Evolutionary conservation across 2,329 filamentous ascomycete genomes (phyloP).

Genomic region (Colletotrichum brevisporum): DNA sequence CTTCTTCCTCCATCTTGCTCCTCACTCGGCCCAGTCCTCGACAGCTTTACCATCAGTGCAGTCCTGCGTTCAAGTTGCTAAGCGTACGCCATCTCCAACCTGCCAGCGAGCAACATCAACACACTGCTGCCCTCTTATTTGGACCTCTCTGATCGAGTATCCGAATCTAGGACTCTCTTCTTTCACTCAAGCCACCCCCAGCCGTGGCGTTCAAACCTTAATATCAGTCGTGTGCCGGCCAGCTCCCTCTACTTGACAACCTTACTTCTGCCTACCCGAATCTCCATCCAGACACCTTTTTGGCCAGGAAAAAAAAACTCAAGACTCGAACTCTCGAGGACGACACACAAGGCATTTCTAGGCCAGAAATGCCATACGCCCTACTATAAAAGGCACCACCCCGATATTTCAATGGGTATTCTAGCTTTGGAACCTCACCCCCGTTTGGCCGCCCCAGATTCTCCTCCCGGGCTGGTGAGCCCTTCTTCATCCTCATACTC

Average conservation of each 20-base stretch:
- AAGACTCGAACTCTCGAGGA: neutral
- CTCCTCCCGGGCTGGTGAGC: conserved; percentile 68
- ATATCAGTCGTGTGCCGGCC: conserved; percentile 26
- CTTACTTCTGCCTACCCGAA: neutral
- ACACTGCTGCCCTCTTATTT: neutral
- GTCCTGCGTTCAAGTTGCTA: neutral
- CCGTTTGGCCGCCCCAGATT: conserved; percentile 65
- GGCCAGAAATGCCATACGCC: conserved; percentile 29
- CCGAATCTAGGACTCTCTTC: conserved; percentile 5
- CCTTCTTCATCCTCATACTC: conserved; percentile 64
- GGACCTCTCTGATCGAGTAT: conserved; percentile 11
- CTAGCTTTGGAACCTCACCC: conserved; percentile 65
- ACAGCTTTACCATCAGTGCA: conserved; percentile 1
- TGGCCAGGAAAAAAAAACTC: conserved; percentile 1
- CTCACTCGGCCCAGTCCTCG: neutral
- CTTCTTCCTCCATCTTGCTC: conserved; percentile 1
- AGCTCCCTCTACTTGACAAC: conserved; percentile 6
- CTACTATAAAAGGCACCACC: conserved; percentile 14
- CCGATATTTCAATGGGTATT: conserved; percentile 68
- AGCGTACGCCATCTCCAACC: conserved; percentile 6
- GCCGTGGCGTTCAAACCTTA: conserved; percentile 30
- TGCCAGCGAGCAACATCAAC: conserved; percentile 10
- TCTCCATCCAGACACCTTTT: conserved; percentile 2
- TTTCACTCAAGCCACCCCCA: conserved; percentile 25
- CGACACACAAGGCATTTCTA: neutral